Percentiles rank a stretch among this genome's conserved stretches.
Evolutionary conservation across 352 stramenopile genomes (phyloP).

Genomic region (Pseudoperonospora humuli): DNA sequence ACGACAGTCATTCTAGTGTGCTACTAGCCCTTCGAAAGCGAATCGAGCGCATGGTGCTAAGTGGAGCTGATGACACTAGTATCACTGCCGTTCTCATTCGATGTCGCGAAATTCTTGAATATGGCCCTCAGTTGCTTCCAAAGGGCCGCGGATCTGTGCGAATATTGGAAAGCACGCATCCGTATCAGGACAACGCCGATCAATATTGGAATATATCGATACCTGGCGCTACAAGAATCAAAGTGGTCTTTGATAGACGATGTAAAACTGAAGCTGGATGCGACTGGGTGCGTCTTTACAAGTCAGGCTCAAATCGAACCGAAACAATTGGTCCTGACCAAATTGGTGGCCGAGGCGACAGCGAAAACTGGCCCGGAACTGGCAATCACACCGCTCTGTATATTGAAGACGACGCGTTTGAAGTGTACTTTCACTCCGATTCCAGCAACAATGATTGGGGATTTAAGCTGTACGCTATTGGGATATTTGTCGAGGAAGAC

Average conservation of each 20-base stretch:
- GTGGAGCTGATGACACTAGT: constrained; percentile 14
- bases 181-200: constrained; percentile 61
- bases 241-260: constrained; percentile 60
- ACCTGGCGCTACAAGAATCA: constrained; percentile 53
- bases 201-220: constrained; percentile 64
- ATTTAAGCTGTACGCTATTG: constrained; percentile 77
- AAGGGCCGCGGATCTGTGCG: constrained; percentile 36
- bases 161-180: constrained; percentile 60
- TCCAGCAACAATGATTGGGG: constrained; percentile 84
- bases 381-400: constrained; percentile 52
- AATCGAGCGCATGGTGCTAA: constrained; percentile 17
- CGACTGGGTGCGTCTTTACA: constrained; percentile 73
- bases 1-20: constrained; percentile 18
- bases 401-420: constrained; percentile 60
- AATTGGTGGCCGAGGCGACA: constrained; percentile 55
- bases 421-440: constrained; percentile 81
- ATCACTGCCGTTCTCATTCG: constrained; percentile 15
- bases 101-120: constrained; percentile 33
- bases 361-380: constrained; percentile 76
- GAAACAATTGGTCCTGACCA: constrained; percentile 44
- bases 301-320: constrained; percentile 33
- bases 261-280: constrained; percentile 60
- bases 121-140: constrained; percentile 22
- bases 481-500: constrained; percentile 41
- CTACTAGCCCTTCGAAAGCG: constrained; percentile 19